phyloP scores from a whole-genome alignment of 352 stramenopile genomes.

The Pythium rishiriense region DNA sequence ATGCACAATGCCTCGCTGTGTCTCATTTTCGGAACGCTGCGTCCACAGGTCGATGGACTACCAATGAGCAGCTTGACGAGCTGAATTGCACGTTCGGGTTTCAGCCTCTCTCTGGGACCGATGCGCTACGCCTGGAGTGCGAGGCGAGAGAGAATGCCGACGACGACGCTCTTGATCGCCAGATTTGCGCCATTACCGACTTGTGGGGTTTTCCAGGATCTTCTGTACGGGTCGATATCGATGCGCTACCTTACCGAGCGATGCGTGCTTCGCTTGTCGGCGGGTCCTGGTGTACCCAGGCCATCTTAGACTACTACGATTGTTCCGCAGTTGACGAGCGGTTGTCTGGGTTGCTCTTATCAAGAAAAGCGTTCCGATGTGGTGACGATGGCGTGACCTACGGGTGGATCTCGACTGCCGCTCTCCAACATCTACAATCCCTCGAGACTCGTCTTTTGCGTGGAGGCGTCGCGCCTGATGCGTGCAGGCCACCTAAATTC shows the following conservation, averaged over 20 bases:
- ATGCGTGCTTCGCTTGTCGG: background rate
- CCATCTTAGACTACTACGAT: conserved; percentile 20
- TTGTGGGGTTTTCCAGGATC: conserved; percentile 8
- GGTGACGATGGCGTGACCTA: background rate
- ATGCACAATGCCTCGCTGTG: too few relatives aligned
- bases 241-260: conserved; percentile 8
- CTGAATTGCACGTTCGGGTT: conserved; percentile 10
- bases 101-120: background rate
- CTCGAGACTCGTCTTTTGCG: background rate
- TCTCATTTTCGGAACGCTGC: background rate
- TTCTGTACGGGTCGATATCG: background rate
- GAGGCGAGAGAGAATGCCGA: background rate
- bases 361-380: conserved; percentile 4
- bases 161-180: conserved; percentile 3
- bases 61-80: background rate
- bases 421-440: conserved; percentile 6
- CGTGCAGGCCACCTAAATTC: conserved; percentile 21
- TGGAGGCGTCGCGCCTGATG: background rate
- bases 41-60: background rate
- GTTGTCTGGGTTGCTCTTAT: conserved; percentile 18
- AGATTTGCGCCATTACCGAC: conserved; percentile 16
- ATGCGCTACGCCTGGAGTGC: background rate
- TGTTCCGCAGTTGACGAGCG: conserved; percentile 19
- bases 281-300: conserved; percentile 2
- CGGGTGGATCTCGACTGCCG: conserved; percentile 16